phyloP scores from a whole-genome alignment of 305 asterid genomes.

The Fraxinus nigra region DNA sequence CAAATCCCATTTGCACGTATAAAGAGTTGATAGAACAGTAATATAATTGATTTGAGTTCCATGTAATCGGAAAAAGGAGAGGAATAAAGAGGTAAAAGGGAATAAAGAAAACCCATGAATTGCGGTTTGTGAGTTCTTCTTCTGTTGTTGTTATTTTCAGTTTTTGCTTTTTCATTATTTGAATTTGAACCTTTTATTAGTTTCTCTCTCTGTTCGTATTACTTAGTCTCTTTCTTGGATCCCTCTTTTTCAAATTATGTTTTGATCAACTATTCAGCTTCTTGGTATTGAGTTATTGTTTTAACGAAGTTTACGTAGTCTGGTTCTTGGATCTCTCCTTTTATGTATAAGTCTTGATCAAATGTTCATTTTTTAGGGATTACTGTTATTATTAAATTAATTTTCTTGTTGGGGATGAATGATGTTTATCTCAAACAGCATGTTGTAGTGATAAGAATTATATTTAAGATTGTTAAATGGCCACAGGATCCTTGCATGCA shows the following conservation, averaged over 20 bases:
- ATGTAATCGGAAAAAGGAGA: conserved; percentile 35
- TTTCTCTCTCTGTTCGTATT: conserved; percentile 20
- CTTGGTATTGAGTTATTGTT: not conserved
- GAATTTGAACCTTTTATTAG: conserved; percentile 1
- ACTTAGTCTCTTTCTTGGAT: conserved; percentile 23
- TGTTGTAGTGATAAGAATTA: conserved; percentile 48
- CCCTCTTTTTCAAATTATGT: conserved; percentile 8
- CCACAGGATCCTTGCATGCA: not conserved
- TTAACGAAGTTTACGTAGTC: not conserved
- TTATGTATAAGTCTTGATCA: not conserved
- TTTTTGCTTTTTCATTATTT: conserved; percentile 13
- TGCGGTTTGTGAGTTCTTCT: conserved; percentile 42
- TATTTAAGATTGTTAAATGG: not conserved
- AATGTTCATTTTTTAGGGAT: not conserved
- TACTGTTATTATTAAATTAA: not conserved
- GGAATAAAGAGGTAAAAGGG: conserved; percentile 33
- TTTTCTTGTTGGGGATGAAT: conserved; percentile 32
- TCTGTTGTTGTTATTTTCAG: not conserved
- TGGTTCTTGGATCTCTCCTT: not conserved
- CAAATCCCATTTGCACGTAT: conserved; percentile 27
- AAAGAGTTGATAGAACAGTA: conserved; percentile 17
- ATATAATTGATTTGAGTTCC: conserved; percentile 27
- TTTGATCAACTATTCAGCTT: not conserved
- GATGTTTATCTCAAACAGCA: conserved; percentile 34
- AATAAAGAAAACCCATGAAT: conserved; percentile 33